A percentile compares a stretch with the other conserved stretches of the same genome.
phyloP scores from a whole-genome alignment of 2,329 filamentous ascomycete genomes.

The Blumeriella jaapii region DNA sequence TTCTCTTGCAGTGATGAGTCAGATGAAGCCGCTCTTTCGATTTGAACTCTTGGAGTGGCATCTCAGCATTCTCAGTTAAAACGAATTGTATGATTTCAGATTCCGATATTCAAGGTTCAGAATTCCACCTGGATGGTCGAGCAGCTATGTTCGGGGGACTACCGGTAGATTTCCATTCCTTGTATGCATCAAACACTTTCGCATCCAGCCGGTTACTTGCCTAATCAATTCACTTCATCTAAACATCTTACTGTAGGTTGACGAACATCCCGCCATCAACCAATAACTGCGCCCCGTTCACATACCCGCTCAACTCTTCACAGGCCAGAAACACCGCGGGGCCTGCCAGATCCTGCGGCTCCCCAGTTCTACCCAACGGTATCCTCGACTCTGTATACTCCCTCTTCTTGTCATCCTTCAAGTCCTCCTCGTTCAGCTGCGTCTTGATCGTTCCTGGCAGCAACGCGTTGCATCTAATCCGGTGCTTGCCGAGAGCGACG shows the following conservation, averaged over 20 bases:
- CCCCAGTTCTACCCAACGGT: conserved; percentile 63
- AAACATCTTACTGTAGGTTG: conserved; percentile 54
- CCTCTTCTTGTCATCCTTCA: conserved; percentile 61
- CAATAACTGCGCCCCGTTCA: conserved; percentile 71
- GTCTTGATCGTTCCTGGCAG: conserved; percentile 76
- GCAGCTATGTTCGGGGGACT: no score
- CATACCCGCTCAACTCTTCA: conserved; percentile 66
- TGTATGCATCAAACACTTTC: not conserved
- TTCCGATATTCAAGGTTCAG: no score
- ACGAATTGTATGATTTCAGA: no score
- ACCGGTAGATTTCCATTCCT: no score
- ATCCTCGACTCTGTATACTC: conserved; percentile 73
- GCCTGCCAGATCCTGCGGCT: conserved; percentile 63
- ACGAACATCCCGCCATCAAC: conserved; percentile 88
- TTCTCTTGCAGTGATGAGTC: not conserved
- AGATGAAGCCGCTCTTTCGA: no score
- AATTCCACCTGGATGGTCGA: no score
- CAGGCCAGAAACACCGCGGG: conserved; percentile 78
- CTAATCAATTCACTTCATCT: not conserved
- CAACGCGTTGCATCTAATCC: conserved; percentile 73
- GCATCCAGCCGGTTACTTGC: not conserved
- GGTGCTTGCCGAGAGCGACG: conserved; percentile 63
- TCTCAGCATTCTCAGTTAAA: no score
- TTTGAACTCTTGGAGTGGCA: no score
- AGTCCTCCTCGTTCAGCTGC: conserved; percentile 73